Conservation (phyloP, 768 basidiomycete genomes). For the Asterophora lycoperdoides region DNA sequence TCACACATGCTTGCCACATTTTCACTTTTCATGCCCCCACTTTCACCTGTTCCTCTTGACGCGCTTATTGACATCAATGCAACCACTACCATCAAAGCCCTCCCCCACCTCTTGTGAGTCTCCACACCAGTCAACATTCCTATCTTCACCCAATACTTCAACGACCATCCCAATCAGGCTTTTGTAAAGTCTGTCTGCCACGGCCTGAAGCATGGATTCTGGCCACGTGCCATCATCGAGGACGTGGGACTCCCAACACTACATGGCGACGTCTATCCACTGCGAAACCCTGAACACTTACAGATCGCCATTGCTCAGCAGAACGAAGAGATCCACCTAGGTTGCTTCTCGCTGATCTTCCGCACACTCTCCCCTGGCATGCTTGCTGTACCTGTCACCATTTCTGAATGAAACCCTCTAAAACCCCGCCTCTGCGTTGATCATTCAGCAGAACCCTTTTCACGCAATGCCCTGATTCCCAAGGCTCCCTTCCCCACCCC, state of each 20-base stretch:
- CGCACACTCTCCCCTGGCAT: background rate
- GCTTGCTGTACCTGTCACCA: background rate
- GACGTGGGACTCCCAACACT: conserved; percentile 15
- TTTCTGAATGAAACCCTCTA: background rate
- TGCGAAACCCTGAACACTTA: background rate
- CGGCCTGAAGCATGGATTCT: conserved; percentile 35
- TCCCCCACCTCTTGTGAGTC: background rate
- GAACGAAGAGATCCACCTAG: background rate
- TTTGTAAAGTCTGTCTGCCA: conserved; percentile 30
- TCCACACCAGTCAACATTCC: background rate
- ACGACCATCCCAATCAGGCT: conserved; percentile 15
- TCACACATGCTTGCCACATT: too few species aligned
- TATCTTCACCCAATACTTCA: background rate
- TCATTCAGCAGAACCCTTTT: too few species aligned
- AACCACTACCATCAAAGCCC: background rate
- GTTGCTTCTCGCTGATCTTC: background rate
- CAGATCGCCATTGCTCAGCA: too few species aligned
- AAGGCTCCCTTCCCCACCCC: background rate
- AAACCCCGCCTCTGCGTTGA: too few species aligned
- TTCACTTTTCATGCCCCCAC: too few species aligned
- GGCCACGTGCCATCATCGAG: too few species aligned
- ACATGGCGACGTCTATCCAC: background rate
- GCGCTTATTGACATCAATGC: background rate
- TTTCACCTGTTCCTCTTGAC: background rate
- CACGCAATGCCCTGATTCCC: too few species aligned